A percentile compares a stretch with the other conserved stretches of the same genome.
These are phyloP conservation scores for Pseudoneurospora amorphoporcata DNA, from an alignment of 495 filamentous ascomycete genomes.

Conservation along the genomic window DNA sequence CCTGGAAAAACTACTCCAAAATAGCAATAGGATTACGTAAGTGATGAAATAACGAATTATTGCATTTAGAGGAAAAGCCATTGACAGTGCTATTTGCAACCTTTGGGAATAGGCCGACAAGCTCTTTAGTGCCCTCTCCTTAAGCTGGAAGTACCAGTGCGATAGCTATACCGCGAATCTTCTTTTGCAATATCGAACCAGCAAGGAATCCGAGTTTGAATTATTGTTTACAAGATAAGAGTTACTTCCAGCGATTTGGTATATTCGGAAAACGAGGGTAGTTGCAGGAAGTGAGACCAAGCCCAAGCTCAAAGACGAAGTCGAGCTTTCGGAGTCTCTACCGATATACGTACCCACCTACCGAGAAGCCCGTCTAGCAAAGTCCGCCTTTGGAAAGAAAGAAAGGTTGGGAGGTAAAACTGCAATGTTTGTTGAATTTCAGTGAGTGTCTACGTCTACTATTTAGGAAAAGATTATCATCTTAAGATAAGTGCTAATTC, in stretches of 20 bases:
- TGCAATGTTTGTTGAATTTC: background rate
- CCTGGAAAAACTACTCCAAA: no score
- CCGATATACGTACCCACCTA: background rate
- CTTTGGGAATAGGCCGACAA: conserved; percentile 2
- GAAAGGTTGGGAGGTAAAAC: background rate
- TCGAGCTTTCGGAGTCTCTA: no score
- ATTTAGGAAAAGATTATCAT: no score
- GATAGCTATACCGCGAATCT: conserved; percentile 21
- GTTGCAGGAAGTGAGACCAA: background rate
- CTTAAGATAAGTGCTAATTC: no score
- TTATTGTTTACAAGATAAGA: conserved; percentile 9
- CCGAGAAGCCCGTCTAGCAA: background rate
- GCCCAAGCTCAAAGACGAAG: no score
- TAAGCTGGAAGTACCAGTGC: conserved; percentile 22
- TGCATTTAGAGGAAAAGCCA: background rate
- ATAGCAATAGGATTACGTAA: background rate
- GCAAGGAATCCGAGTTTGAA: conserved; percentile 13
- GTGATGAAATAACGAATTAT: no score
- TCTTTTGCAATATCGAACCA: conserved; percentile 20
- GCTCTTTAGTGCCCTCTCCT: background rate
- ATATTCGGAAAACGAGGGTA: conserved; percentile 6
- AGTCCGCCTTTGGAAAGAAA: background rate
- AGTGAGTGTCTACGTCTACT: background rate
- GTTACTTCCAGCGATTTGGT: background rate
- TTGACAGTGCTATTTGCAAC: conserved; percentile 1